Base-by-base conservation (phyloP, 768 basidiomycete species). In the Suillus fuscotomentosus region DNA sequence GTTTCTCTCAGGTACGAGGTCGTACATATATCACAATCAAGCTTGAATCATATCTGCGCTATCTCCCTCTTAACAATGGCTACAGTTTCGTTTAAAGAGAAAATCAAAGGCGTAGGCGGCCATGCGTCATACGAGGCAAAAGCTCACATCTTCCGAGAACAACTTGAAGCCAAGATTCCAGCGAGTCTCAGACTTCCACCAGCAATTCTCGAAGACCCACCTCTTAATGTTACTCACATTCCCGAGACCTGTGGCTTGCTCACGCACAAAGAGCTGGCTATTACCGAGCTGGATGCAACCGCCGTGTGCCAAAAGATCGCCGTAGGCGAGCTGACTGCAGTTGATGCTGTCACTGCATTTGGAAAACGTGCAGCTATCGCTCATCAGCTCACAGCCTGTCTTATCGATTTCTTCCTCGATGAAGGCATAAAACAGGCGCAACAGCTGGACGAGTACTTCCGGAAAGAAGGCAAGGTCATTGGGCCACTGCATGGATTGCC, bases 321-420 rank as follows among this genome's bases (percentile, higher is more conserved):
- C 8, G 64, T 61, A 5, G 73, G 75, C 11, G 47, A 73, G 60
- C 71, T 76, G 36, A 75, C 78, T 0, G 77, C 81, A 1, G 80
- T 82, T 7, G 75, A 77, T 20, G 80, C 80, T 27, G 75, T 77
- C 6, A 71, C 69, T 15, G 83, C 84, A 2, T 84, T 81, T 64
- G 78, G 71, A 61, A 84, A 83, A 70, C 75, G 85, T n/a, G 84
- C 85, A 11, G 78, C 80, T 17, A 78, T 86, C 59, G 84, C 83
- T 5, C 83, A 86, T 48, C 84, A 83, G 64, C 67, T 85, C 36
- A 68, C 72, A 4, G 67, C 70, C 51, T 82, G 79, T 63, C 61
- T 83, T 13, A 78, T 78, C 45, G 81, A 81, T 64, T 76, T 82
- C 63, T 83, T 83, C 70, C 73, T 83, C 50, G 82, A 83, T 2